Percentiles rank a stretch among this genome's conserved stretches.
Conservation (phyloP, 1,139 yeast genomes). For the Kodamaea ohmeri region DNA sequence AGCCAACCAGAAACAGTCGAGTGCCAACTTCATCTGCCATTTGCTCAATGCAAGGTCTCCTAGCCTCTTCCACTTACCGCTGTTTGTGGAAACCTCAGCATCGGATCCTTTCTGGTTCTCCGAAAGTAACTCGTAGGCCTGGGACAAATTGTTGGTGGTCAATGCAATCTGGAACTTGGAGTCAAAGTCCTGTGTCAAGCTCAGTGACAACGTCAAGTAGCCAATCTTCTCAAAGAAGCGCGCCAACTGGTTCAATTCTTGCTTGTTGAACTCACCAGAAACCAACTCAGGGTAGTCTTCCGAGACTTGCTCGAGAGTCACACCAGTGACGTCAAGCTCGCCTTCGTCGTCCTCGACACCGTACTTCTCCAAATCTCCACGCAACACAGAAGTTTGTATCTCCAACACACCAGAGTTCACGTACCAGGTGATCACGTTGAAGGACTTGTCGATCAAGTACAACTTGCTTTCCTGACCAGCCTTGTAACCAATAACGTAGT, state of each 20-base stretch:
- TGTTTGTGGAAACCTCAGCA: constrained; percentile 32
- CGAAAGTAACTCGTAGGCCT: constrained; percentile 72
- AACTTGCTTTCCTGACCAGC: constrained; percentile 81
- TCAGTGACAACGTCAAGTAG: constrained; percentile 73
- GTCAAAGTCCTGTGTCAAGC: constrained; percentile 79
- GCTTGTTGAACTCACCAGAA: constrained; percentile 50
- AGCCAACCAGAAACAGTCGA: constrained; percentile 75
- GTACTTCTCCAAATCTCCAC: constrained; percentile 75
- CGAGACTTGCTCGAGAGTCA: constrained; percentile 62
- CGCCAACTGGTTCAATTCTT: constrained; percentile 77
- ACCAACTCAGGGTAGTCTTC: constrained; percentile 47
- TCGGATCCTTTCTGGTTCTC: constrained; percentile 47
- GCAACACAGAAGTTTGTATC: constrained; percentile 90
- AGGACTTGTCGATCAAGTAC: constrained; percentile 86
- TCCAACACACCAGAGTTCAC: constrained; percentile 84
- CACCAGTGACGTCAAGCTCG: constrained; percentile 48
- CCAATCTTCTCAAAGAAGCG: constrained; percentile 95
- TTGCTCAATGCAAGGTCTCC: constrained; percentile 81
- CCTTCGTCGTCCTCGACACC: constrained; percentile 43
- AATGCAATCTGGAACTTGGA: constrained; percentile 74
- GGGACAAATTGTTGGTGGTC: constrained; percentile 66
- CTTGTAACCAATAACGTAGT: constrained; percentile 84
- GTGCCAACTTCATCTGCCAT: constrained; percentile 83
- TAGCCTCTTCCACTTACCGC: constrained; percentile 78
- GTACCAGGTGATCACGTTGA: constrained; percentile 78